Evolutionary conservation across 2,329 filamentous ascomycete genomes (phyloP), one percentile per base, ranked within the genome.

Genomic region (Scorias spongiosa): DNA sequence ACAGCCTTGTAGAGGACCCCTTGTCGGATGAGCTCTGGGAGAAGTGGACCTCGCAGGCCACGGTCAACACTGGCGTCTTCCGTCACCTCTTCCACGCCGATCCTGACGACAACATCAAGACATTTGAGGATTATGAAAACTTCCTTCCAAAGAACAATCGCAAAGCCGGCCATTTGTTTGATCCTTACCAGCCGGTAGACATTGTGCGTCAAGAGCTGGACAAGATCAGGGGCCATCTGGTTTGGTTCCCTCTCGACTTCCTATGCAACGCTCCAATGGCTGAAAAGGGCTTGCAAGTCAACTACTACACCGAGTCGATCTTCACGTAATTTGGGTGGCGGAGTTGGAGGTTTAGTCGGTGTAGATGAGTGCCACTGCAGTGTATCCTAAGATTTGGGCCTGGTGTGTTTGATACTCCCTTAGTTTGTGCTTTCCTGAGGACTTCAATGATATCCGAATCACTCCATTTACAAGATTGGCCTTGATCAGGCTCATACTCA

Each of bases 171-270:
- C 91, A 96, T 63, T 71, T 96, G 46, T 93, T 84, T 55, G 86
- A 93, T 59, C 76, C 76, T 46, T 85, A 81, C 62, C 73, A 82
- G 60, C 81, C 83, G 0, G 74, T 78, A 0, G 70, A 79, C 18
- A 80, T 93, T 44, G 78, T 91, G 6, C 74, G 84, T 12, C 62
- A 72, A 51, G 86, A 89, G 61, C 67, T 96, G 41, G 79, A 86
- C 54, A 72, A 81, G 57, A 77, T 96, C 52, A 54, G 54, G 65
- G 89, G 89, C 0, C 89, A 96, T 66, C 63, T 96, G 36, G 89
- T 96, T 6, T 93, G 85, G 84, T 89, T 94, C 80, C 87, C 87
- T n/a, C 62, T 96, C 55, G 76, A 87, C 39, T 96, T 94, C 59
- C 63, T 96, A 57, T 72, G 75, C 54, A 79, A 93, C 50, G 86